phyloP scores from a whole-genome alignment of 306 rosid species.

The Ochetophila trinervis region DNA sequence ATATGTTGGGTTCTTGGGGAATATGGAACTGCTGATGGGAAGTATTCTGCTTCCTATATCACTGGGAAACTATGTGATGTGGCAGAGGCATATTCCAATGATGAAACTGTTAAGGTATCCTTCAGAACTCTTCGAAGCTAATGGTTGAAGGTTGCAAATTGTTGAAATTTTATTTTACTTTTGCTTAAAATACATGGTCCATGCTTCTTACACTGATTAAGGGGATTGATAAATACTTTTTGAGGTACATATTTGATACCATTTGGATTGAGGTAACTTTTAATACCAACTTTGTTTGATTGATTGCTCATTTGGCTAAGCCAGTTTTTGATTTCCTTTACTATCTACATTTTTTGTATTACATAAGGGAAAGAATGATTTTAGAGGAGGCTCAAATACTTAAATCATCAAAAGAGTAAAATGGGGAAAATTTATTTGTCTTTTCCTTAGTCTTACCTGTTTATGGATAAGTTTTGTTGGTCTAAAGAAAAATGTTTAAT shows the following conservation, averaged over 20 bases:
- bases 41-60: conserved; percentile 72
- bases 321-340: neutral
- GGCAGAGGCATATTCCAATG: conserved; percentile 92
- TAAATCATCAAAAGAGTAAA: neutral
- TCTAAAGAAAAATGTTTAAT: neutral
- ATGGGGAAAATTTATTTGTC: too few relatives aligned
- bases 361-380: neutral
- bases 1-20: conserved; percentile 99
- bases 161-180: neutral
- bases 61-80: conserved; percentile 86
- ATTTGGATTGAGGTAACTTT: neutral
- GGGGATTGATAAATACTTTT: neutral
- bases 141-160: neutral
- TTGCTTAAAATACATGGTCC: neutral
- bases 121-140: neutral
- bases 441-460: too few relatives aligned
- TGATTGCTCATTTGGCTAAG: neutral
- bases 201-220: neutral
- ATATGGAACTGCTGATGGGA: conserved; percentile 91
- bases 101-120: conserved; percentile 84
- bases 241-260: neutral
- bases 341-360: neutral
- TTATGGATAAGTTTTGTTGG: neutral
- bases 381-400: neutral
- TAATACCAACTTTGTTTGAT: too few relatives aligned